phyloP scores from a whole-genome alignment of 805 yeast genomes.

The Lipomyces anomalus region DNA sequence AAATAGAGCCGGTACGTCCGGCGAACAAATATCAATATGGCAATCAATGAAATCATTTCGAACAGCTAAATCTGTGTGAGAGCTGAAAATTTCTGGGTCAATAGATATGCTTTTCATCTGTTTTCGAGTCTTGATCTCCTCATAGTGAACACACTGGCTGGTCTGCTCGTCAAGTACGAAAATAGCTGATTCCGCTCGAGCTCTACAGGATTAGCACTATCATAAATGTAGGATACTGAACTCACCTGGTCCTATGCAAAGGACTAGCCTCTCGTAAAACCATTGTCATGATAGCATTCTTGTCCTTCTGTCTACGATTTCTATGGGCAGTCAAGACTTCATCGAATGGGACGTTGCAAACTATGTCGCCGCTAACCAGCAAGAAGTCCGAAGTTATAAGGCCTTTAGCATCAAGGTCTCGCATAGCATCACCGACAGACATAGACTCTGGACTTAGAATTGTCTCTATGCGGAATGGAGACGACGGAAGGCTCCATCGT shows the following conservation, averaged over 20 bases:
- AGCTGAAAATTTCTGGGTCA: constrained; percentile 77
- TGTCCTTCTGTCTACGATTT: constrained; percentile 61
- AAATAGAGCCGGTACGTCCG: constrained; percentile 90
- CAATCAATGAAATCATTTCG: constrained; percentile 95
- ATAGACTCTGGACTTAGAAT: constrained; percentile 79
- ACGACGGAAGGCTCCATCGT: constrained; percentile 41
- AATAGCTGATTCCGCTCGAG: constrained; percentile 74
- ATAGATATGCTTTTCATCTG: constrained; percentile 50
- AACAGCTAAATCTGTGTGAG: constrained; percentile 64
- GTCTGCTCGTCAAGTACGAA: constrained; percentile 72
- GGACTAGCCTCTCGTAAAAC: constrained; percentile 81
- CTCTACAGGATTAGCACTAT: constrained; percentile 37
- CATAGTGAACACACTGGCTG: constrained; percentile 76
- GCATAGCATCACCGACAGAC: constrained; percentile 95
- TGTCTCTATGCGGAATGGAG: constrained; percentile 77
- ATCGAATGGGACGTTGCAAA: constrained; percentile 80
- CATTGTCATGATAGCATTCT: constrained; percentile 92
- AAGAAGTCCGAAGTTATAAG: constrained; percentile 85
- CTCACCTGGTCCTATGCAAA: constrained; percentile 58
- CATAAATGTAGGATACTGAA: background rate
- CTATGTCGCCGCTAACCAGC: constrained; percentile 88
- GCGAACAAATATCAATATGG: constrained; percentile 90
- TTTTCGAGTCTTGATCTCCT: constrained; percentile 50
- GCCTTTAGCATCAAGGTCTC: constrained; percentile 89
- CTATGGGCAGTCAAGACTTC: constrained; percentile 70